These are phyloP conservation scores for Drechslerella coelobrocha DNA, from an alignment of 2,329 filamentous ascomycete species.

Conservation along the genomic window DNA sequence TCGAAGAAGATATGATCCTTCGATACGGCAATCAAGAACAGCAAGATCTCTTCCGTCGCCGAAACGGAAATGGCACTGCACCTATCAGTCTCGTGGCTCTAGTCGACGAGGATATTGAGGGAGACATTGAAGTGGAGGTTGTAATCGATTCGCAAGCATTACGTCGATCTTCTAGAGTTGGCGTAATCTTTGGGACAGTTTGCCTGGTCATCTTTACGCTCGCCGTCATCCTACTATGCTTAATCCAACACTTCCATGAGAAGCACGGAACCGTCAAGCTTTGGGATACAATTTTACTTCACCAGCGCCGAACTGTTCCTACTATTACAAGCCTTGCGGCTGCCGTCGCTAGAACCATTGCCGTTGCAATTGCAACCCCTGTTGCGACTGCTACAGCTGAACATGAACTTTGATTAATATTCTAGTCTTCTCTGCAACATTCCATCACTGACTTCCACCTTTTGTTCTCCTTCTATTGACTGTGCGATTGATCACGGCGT, in stretches of 20 bases:
- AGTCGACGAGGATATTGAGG: not conserved
- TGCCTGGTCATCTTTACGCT: slow-evolving; percentile 1
- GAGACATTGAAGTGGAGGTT: too few relatives aligned
- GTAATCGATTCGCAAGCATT: too few relatives aligned
- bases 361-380: not conserved
- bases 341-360: not conserved
- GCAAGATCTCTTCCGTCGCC: not conserved
- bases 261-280: slow-evolving; percentile 8
- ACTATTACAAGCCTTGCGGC: not conserved
- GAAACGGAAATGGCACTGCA: slow-evolving; percentile 1
- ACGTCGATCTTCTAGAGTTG: not conserved
- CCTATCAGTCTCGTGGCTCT: not conserved
- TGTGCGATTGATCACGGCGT: not conserved
- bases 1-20: slow-evolving; percentile 9
- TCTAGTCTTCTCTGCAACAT: too few relatives aligned
- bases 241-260: slow-evolving; percentile 17
- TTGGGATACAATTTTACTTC: slow-evolving; percentile 19
- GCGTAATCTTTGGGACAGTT: not conserved
- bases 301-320: slow-evolving; percentile 5
- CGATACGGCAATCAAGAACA: slow-evolving; percentile 7
- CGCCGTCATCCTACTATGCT: not conserved
- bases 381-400: not conserved
- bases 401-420: too few relatives aligned
- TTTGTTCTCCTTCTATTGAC: not conserved
- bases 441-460: not conserved